Evolutionary conservation across 2,329 filamentous ascomycete genomes (phyloP).

Genomic region (Knoxdaviesia capensis): DNA sequence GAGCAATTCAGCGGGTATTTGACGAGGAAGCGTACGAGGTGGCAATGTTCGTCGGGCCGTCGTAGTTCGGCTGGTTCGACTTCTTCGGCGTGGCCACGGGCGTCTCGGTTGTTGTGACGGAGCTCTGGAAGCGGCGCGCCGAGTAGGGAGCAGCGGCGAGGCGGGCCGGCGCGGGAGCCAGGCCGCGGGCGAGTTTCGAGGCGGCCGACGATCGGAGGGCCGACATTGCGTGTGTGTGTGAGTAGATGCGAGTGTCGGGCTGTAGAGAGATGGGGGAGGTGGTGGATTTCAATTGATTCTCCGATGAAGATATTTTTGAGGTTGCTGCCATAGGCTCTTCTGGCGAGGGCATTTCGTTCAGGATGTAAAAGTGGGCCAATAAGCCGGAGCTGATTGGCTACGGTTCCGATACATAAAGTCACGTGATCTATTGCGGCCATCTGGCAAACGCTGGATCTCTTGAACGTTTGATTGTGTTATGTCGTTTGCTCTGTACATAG

Average conservation of each 20-base stretch:
- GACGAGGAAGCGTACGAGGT: constrained; percentile 46
- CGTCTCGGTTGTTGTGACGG: constrained; percentile 20
- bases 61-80: constrained; percentile 60
- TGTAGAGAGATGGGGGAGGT: background rate
- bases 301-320: no score
- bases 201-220: constrained; percentile 39
- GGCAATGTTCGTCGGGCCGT: constrained; percentile 63
- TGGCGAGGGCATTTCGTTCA: no score
- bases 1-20: background rate
- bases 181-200: constrained; percentile 28
- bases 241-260: background rate
- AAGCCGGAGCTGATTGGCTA: no score
- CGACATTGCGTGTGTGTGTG: constrained; percentile 30
- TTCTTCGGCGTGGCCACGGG: constrained; percentile 18
- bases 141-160: constrained; percentile 18
- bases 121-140: constrained; percentile 31
- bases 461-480: no score
- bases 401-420: no score
- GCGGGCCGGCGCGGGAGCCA: constrained; percentile 16
- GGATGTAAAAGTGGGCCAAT: no score
- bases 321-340: no score
- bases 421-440: no score
- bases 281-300: no score
- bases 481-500: no score
- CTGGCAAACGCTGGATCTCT: no score